Percentiles rank a stretch among this genome's conserved stretches.
Conservation (phyloP, 2,329 filamentous ascomycete genomes). For the Colletotrichum sp. region DNA sequence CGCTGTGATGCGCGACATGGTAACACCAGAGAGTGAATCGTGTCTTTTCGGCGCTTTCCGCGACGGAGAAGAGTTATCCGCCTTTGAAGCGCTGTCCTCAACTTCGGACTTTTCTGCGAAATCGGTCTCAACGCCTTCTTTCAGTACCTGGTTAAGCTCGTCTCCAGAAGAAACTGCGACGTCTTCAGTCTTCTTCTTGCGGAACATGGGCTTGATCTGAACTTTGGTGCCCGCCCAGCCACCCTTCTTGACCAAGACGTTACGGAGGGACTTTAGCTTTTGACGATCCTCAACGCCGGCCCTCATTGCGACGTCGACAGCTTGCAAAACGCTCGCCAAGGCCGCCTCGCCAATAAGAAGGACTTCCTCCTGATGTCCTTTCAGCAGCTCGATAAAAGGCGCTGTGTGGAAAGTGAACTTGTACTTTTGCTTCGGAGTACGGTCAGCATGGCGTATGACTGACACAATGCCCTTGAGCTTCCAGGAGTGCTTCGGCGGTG, state of each 20-base stretch:
- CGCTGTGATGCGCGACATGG: slow-evolving; percentile 91
- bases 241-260: slow-evolving; percentile 90
- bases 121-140: slow-evolving; percentile 32
- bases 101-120: slow-evolving; percentile 23
- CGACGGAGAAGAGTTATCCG: slow-evolving; percentile 2
- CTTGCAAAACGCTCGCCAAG: slow-evolving; percentile 84
- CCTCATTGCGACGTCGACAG: slow-evolving; percentile 80
- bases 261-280: slow-evolving; percentile 86
- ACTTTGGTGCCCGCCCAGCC: slow-evolving; percentile 96
- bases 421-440: slow-evolving; percentile 98
- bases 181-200: slow-evolving; percentile 79
- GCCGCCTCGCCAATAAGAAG: slow-evolving; percentile 91
- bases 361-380: slow-evolving; percentile 95
- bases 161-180: slow-evolving; percentile 29
- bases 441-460: slow-evolving; percentile 94
- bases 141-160: slow-evolving; percentile 35
- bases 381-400: slow-evolving; percentile 92
- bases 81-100: slow-evolving; percentile 10
- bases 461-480: slow-evolving; percentile 98
- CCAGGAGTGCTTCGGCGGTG: slow-evolving; percentile 90
- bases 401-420: slow-evolving; percentile 99
- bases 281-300: slow-evolving; percentile 82
- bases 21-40: slow-evolving; percentile 88
- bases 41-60: slow-evolving; percentile 66
- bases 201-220: slow-evolving; percentile 99